A percentile compares a stretch with the other conserved stretches of the same genome.
phyloP scores from a whole-genome alignment of 176 grass and related monocot species.

The Themeda triandra region DNA sequence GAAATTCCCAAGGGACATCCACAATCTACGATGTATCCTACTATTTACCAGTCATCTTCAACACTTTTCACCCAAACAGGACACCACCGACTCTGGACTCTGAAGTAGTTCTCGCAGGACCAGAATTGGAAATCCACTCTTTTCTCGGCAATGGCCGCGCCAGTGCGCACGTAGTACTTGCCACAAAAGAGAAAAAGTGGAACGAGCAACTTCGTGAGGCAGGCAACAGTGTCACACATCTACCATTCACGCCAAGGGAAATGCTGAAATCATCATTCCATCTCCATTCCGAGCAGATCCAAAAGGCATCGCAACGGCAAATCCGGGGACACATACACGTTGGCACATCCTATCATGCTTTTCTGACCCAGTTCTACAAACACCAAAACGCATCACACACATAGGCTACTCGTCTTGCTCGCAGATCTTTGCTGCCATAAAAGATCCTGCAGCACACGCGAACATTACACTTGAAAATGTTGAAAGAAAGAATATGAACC shows the following conservation, averaged over 20 bases:
- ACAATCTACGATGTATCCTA: background rate
- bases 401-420: background rate
- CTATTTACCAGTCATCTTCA: background rate
- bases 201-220: background rate
- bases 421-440: background rate
- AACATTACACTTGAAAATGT: background rate
- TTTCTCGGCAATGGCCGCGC: background rate
- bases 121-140: background rate
- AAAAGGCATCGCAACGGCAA: background rate
- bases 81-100: background rate
- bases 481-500: background rate
- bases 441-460: background rate
- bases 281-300: background rate
- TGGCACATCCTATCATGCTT: background rate
- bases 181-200: too few relatives aligned
- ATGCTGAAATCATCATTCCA: background rate
- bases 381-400: background rate
- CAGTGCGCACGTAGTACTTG: background rate
- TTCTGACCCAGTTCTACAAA: background rate
- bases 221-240: background rate
- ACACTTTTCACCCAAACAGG: background rate
- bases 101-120: background rate
- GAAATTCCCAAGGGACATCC: background rate
- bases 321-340: background rate
- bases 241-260: background rate